Conservation (phyloP, 148 eudicot species). For the Fagopyrum homotropicum region DNA sequence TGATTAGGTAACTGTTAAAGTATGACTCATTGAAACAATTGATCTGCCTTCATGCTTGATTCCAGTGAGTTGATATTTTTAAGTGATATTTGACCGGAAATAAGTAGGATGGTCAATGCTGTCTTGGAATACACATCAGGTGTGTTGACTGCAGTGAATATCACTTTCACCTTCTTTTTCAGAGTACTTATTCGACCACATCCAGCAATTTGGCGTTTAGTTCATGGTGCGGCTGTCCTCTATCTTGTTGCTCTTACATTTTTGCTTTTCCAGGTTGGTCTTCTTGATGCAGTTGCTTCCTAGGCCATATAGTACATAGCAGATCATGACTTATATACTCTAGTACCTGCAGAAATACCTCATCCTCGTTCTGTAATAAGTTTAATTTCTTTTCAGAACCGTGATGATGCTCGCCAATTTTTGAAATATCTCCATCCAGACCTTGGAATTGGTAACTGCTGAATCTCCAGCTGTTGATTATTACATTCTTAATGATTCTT, state of each 20-base stretch:
- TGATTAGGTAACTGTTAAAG: neutral
- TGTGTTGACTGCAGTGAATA: no score
- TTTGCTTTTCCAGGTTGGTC: slow-evolving; percentile 86
- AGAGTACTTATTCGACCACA: slow-evolving; percentile 95
- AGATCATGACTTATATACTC: no score
- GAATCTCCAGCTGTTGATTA: slow-evolving; percentile 3
- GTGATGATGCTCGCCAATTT: slow-evolving; percentile 93
- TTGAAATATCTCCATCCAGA: slow-evolving; percentile 90
- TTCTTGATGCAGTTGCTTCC: neutral
- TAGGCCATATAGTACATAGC: neutral
- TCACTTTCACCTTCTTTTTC: slow-evolving; percentile 11
- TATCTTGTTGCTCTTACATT: slow-evolving; percentile 92
- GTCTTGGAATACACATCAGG: neutral
- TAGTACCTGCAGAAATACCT: no score
- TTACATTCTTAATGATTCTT: neutral
- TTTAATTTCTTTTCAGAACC: slow-evolving; percentile 48
- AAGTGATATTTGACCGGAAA: neutral
- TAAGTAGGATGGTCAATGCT: neutral
- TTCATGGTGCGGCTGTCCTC: slow-evolving; percentile 95
- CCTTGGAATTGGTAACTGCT: slow-evolving; percentile 78
- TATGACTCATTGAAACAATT: neutral
- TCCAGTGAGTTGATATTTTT: neutral
- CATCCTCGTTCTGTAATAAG: neutral
- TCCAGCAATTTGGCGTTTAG: slow-evolving; percentile 98
- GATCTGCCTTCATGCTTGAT: neutral